Evolutionary conservation across 129 eudicot genomes (phyloP), one percentile per base, ranked within the genome.

Genomic region (Pulicaria dysenterica): DNA sequence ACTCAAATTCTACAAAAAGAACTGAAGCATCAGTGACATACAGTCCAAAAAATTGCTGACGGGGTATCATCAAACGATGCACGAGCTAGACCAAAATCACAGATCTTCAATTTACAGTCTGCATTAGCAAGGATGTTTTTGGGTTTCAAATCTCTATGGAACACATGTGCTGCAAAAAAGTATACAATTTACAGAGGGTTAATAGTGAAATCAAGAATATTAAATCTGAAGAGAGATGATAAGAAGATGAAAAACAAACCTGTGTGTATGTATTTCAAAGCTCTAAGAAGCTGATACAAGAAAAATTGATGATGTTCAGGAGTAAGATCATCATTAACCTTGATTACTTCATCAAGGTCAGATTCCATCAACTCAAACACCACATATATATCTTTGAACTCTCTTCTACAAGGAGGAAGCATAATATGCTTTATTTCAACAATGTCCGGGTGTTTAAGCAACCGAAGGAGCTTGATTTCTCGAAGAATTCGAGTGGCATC

Each of bases 311-410:
- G 83, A 79, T 91, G 95, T 63, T 84, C 97, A 49, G 97, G 92
- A 67, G 92, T 91, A 56, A 91, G 92, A 75, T 91, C 90, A 73
- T 91, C 92, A 65, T 91, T 88, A 41, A 87, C 89, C 81, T 88
- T 88, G 70, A 91, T 91, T 7, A 91, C 97, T 46, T 88, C 87
- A 84, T 91, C 95, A 62, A 91, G 92, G 67, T 91, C 97, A 42
- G 97, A 88, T 78, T 91, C 95, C 97, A 91, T 91, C 90, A 91
- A 79, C 83, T 91, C 97, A 78, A 91, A 91, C 61, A 91, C 97
- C 53, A 91, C 97, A 84, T 88, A 91, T 47, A 91, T 91, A 78
- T 91, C 97, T 79, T 91, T 91, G 63, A 91, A 91, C 72, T 91
- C 97, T 78, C 97, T 86, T 69, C 97, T 78, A 57, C 95, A 88